Conservation (phyloP, 1,284 basidiomycete species). For the Pseudozyma sp. region DNA sequence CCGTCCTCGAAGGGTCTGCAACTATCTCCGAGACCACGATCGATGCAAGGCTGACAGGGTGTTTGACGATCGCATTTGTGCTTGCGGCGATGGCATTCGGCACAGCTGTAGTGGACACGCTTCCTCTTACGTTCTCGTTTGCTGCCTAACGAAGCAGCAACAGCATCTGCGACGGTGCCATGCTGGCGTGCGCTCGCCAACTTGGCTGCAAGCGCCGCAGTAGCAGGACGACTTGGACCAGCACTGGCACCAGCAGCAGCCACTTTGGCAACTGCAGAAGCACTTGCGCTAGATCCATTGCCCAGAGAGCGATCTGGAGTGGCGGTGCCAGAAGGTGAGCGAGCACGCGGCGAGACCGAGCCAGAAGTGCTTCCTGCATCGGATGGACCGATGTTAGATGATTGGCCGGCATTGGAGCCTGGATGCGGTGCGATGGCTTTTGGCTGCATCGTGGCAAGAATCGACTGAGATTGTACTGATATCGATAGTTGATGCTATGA, state of each 20-base stretch:
- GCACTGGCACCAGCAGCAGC: conserved; percentile 35
- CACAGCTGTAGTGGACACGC: conserved; percentile 65
- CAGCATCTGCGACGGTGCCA: conserved; percentile 57
- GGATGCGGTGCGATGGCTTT: conserved; percentile 43
- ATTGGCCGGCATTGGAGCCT: conserved; percentile 9
- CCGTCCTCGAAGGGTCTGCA: conserved; percentile 64
- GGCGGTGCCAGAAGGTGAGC: conserved; percentile 39
- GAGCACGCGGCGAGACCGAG: conserved; percentile 36
- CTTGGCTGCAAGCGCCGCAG: conserved; percentile 34
- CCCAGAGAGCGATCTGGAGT: conserved; percentile 34
- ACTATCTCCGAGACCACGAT: conserved; percentile 60
- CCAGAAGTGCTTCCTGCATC: conserved; percentile 29
- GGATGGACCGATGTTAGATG: conserved; percentile 19
- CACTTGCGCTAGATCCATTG: conserved; percentile 16
- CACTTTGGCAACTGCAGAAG: conserved; percentile 26
- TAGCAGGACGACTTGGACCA: conserved; percentile 32
- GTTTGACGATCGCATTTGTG: conserved; percentile 66
- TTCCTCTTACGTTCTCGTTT: conserved; percentile 60
- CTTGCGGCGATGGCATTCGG: conserved; percentile 65
- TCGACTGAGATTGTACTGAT: no score
- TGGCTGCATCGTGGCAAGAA: conserved; percentile 26
- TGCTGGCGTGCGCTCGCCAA: conserved; percentile 30
- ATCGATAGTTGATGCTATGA: no score
- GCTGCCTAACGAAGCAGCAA: conserved; percentile 58
- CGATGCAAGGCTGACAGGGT: conserved; percentile 63